Evolutionary conservation across 1,139 yeast genomes (phyloP), one percentile per base, ranked within the genome.

Genomic region (Lizanozyma gosingica): DNA sequence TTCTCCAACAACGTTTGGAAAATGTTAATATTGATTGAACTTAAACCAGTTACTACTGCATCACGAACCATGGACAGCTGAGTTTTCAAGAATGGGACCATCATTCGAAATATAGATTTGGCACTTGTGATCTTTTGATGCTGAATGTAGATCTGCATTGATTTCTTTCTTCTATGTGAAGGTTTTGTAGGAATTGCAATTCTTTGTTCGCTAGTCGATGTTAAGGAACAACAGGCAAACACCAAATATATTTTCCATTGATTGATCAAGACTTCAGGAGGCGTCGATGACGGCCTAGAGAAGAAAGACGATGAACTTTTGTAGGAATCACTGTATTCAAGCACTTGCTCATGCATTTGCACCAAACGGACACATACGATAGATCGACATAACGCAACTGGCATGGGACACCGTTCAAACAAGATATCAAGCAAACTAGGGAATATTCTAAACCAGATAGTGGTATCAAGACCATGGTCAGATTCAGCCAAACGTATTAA

Each of bases 121-220:
- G 96, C 97, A 47, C 97, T 86, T 0, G 95, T 90, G 41, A 94
- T 90, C 40, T 87, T 82, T 54, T 88, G 95, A 53, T 86, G 95
- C 50, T 87, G 95, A 38, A 86, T 82, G 51, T 83, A 79, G 54
- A 85, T 74, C 49, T 85, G 90, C 55, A 80, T 76, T 1, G 92
- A 81, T 50, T 73, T 79, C 51, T 87, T 88, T 41, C 88, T 61
- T 1, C 80, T 78, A 50, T 81, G 88, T 3, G 72, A 63, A n/a
- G 74, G 73, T 43, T 67, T 69, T 14, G 57, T 61, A 72, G 95
- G 58, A 71, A 82, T 64, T 62, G 88, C 47, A 65, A 67, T 60
- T 75, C 68, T 81, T 54, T 87, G 96, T 46, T 88, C 96, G 46
- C 78, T 86, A 0, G 97, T 88, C 0, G 94, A 78, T 0, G 98